Evolutionary conservation across 2,329 filamentous ascomycete species (phyloP), one percentile per base, ranked within the genome.

Genomic region (Trichoderma sp.): DNA sequence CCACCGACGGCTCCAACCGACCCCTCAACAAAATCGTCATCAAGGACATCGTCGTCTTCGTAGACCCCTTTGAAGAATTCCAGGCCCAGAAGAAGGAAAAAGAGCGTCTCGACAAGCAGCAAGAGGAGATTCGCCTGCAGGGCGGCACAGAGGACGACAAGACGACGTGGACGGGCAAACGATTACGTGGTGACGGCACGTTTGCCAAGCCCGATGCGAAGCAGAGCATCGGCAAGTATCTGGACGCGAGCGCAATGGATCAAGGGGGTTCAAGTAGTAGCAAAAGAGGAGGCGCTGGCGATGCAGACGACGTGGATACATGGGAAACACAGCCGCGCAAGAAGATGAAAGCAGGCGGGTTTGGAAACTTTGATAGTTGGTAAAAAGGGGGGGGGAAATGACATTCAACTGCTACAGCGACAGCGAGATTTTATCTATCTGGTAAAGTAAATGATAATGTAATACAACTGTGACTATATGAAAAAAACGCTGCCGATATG

Each of bases 31-130:
- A 95, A 71, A 92, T 98, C 72, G 83, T 90, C 73, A 96, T 99
- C 77, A 88, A 92, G 75, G 92, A 97, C 72, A 86, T 98, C 0
- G 90, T 93, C 0, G 90, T 99, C 6, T 96, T 97, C 74, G 88
- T 98, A 7, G 95, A 99, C 79, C 96, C 96, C 0, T 99, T 99
- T 78, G 94, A 94, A 73, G 95, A 98, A 82, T 99, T 97, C 78
- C 85, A 94, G 78, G 92, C 92, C 76, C 88, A 95, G 78, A 92
- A 90, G 76, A 85, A 86, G 57, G 88, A 92, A 70, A 85, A 87
- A 70, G 92, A 94, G 74, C 83, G 83, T 58, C 82, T 81, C 7
- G 88, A 87, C 47, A 85, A 86, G 71, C 83, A 87, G 69, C 87
- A 88, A 72, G 90, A 90, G 73, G 88, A 91, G 75, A 84, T 93